Evolutionary conservation across 768 basidiomycete species (phyloP), one percentile per base, ranked within the genome.

Genomic region (Tulasnella calospora): DNA sequence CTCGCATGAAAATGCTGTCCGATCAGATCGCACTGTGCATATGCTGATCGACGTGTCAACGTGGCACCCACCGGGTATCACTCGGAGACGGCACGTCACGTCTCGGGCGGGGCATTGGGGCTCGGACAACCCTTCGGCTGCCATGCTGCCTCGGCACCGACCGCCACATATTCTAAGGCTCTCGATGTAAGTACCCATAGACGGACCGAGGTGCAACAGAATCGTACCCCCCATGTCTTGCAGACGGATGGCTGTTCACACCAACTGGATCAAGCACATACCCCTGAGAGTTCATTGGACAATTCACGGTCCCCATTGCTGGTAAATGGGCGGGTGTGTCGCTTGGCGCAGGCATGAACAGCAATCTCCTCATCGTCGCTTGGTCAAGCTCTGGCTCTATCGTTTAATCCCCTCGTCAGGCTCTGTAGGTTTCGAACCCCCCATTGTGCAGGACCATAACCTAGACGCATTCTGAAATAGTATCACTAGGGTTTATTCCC

Each of bases 361-460:
- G 87, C 81, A 87, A 88, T 81, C 85, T 90, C 46, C 85, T 91
- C 38, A 82, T 91, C 72, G 87, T 90, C 38, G 89, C 89, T 9
- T 91, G 90, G 90, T 86, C 89, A 2, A 89, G 90, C 81, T 87
- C 86, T 76, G 80, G 82, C 7, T 35, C 82, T 13, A 87, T 91
- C 80, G 88, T 91, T 13, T 83, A 85, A 76, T 88, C 89, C 0
- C 85, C 88, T 23, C 87, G 90, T 79, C 89, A 90, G 46, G 44
- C 73, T 81, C 86, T 27, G 47, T 7, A 46, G 82, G 19, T 87
- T 88, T 91, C 17, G 83, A 89, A 0, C 85, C 88, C 19, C 87
- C 79, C 2, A 74, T 89, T 79, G 21, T 73, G 47, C 13, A 27
- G 47, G 47, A 23, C 0, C 47, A 51, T n/a, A 19, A 51, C 33